Percentiles rank a stretch among this genome's conserved stretches.
phyloP scores from a whole-genome alignment of 345 rosid genomes.

The Gossypium stocksii region DNA sequence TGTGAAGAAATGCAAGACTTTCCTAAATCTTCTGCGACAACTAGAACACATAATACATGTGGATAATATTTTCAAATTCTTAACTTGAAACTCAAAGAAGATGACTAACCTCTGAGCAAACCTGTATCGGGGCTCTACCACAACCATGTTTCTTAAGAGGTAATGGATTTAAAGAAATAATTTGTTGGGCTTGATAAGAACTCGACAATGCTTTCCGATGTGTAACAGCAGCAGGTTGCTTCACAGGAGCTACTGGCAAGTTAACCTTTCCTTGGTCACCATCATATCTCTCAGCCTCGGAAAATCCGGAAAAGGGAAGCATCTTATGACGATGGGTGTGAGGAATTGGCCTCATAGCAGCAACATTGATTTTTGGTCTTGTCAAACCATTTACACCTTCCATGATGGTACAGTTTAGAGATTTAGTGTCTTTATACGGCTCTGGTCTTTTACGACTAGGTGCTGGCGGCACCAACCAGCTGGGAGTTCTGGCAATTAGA shows the following conservation, averaged over 20 bases:
- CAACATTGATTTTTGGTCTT: conserved; percentile 46
- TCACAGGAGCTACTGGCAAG: conserved; percentile 54
- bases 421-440: conserved; percentile 48
- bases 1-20: not conserved
- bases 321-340: conserved; percentile 69
- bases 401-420: conserved; percentile 20
- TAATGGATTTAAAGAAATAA: conserved; percentile 82
- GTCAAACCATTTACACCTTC: conserved; percentile 52
- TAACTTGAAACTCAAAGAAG: not conserved
- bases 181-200: conserved; percentile 87
- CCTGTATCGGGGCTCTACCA: conserved; percentile 92
- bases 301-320: conserved; percentile 72
- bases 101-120: conserved; percentile 79
- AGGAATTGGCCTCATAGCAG: conserved; percentile 95
- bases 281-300: conserved; percentile 65
- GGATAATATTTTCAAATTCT: not conserved
- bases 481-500: conserved; percentile 43
- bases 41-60: not conserved
- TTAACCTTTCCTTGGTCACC: conserved; percentile 66
- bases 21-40: not conserved
- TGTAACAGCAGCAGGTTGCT: conserved; percentile 57
- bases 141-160: conserved; percentile 98
- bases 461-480: conserved; percentile 81
- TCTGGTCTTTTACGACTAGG: conserved; percentile 67
- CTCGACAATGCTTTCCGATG: conserved; percentile 76